phyloP scores from a whole-genome alignment of 2,329 filamentous ascomycete species.

The Hysterium pulicare region DNA sequence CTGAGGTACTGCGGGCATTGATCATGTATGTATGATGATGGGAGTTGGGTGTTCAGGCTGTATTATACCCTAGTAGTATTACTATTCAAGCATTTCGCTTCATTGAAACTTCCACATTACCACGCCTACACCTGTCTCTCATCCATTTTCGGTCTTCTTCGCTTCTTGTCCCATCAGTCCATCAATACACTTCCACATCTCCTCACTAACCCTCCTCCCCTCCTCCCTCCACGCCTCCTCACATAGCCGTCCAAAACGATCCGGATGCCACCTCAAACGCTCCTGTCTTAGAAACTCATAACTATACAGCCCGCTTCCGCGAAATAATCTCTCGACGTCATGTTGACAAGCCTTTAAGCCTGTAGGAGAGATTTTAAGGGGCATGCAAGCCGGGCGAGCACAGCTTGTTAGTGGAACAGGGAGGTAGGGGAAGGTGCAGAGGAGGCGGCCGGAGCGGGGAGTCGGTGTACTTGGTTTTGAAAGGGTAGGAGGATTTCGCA shows the following conservation, averaged over 20 bases:
- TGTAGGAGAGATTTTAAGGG: slow-evolving; percentile 19
- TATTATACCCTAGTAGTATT: not conserved
- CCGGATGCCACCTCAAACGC: slow-evolving; percentile 34
- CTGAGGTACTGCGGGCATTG: too few relatives aligned
- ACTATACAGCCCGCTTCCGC: slow-evolving; percentile 31
- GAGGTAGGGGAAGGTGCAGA: slow-evolving; percentile 29
- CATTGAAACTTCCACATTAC: too few relatives aligned
- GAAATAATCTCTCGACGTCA: slow-evolving; percentile 28
- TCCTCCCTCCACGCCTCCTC: slow-evolving; percentile 28
- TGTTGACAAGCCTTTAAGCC: slow-evolving; percentile 33
- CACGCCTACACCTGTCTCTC: too few relatives aligned
- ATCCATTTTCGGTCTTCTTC: not conserved
- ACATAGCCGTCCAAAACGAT: slow-evolving; percentile 34
- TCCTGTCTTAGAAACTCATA: slow-evolving; percentile 36
- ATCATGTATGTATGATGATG: too few relatives aligned
- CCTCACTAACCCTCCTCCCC: slow-evolving; percentile 29
- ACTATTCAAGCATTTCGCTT: too few relatives aligned
- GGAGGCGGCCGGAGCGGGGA: slow-evolving; percentile 25
- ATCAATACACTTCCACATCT: slow-evolving; percentile 37
- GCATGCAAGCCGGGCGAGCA: slow-evolving; percentile 17
- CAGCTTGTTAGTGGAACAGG: slow-evolving; percentile 23
- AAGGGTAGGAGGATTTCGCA: slow-evolving; percentile 31
- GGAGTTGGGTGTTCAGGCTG: not conserved
- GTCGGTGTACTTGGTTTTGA: slow-evolving; percentile 33
- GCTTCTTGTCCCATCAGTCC: slow-evolving; percentile 25